phyloP scores from a whole-genome alignment of 2,329 filamentous ascomycete genomes.

The Colletotrichum tabaci region DNA sequence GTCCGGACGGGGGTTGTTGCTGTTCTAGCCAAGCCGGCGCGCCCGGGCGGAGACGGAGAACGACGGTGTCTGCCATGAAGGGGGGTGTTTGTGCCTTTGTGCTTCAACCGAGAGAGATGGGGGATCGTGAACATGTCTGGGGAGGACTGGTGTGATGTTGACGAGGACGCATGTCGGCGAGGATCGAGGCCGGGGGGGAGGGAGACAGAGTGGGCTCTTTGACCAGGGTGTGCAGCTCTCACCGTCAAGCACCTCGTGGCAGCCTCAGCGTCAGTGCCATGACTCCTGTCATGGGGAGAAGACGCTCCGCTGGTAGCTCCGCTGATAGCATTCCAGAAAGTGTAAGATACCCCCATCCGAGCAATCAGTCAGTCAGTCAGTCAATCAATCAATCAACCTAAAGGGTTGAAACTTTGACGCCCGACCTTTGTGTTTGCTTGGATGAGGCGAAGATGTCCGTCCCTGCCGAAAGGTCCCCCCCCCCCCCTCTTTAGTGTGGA shows the following conservation, averaged over 20 bases:
- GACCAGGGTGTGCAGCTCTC: conserved; percentile 18
- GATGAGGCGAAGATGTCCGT: conserved; percentile 2
- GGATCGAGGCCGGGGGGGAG: conserved; percentile 12
- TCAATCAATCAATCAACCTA: neutral
- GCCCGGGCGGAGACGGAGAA: neutral
- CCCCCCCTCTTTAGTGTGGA: neutral
- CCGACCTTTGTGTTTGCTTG: conserved; percentile 7
- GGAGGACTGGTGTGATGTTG: conserved; percentile 16
- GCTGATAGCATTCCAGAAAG: conserved; percentile 2
- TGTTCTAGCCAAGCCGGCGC: conserved; percentile 7
- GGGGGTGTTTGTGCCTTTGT: no score
- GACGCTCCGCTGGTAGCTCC: neutral
- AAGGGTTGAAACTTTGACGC: neutral
- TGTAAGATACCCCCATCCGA: conserved; percentile 26
- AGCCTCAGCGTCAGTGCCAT: conserved; percentile 18
- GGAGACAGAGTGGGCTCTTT: neutral
- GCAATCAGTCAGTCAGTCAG: conserved; percentile 18
- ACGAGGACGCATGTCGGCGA: neutral
- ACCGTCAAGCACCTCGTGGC: conserved; percentile 22
- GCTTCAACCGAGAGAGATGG: conserved; percentile 3
- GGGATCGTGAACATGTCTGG: conserved; percentile 20
- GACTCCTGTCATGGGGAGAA: neutral
- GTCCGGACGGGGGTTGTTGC: no score
- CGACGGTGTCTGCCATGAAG: neutral
- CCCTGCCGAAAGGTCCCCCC: neutral